Evolutionary conservation across 768 basidiomycete species (phyloP).

Genomic region (Rubroboletus pulcherrimus): DNA sequence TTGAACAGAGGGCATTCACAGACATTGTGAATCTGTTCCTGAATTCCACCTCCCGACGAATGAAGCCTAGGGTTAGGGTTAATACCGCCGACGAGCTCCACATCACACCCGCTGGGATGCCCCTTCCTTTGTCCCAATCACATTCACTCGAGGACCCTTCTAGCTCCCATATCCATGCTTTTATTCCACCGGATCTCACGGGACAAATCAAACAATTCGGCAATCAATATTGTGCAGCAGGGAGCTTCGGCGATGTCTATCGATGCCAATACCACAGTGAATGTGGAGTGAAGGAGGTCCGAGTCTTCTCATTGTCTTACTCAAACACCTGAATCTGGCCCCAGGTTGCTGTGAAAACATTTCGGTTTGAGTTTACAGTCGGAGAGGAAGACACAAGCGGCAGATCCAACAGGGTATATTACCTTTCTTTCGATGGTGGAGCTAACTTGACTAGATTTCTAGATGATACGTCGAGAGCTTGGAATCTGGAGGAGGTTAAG

Average conservation of each 20-base stretch:
- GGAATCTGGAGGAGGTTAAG: slow-evolving; percentile 8
- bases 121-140: neutral
- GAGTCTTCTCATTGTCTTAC: neutral
- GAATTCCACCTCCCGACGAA: neutral
- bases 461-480: slow-evolving; percentile 15
- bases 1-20: slow-evolving; percentile 24
- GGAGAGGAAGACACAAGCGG: neutral
- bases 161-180: neutral
- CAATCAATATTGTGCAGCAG: slow-evolving; percentile 4
- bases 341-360: slow-evolving; percentile 9
- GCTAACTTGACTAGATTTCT: neutral
- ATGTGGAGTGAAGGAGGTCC: neutral
- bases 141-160: neutral
- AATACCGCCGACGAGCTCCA: neutral
- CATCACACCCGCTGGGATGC: neutral
- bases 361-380: slow-evolving; percentile 9
- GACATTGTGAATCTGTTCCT: too few species aligned
- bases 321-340: neutral
- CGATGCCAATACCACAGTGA: neutral
- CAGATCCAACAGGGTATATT: slow-evolving; percentile 1
- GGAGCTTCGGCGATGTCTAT: slow-evolving; percentile 4
- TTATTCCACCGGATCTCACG: slow-evolving; percentile 2
- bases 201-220: neutral
- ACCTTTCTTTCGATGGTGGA: neutral
- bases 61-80: slow-evolving; percentile 14